Conservation (phyloP, 2,329 filamentous ascomycete genomes). For the Fusarium abutilonis region DNA sequence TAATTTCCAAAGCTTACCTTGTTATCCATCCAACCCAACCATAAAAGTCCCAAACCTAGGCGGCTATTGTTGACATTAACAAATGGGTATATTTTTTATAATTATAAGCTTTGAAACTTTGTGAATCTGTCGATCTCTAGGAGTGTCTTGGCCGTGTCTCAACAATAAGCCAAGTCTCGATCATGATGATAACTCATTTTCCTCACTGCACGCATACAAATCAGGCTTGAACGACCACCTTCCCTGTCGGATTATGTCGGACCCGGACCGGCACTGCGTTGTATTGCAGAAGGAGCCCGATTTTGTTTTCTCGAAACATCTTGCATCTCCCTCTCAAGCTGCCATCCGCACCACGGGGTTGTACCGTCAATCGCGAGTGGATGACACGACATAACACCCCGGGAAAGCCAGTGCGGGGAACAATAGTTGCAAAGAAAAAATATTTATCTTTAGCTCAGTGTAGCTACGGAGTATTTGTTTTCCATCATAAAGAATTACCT, state of each 20-base stretch:
- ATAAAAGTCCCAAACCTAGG: neutral
- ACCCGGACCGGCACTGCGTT: slow-evolving; percentile 32
- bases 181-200: neutral
- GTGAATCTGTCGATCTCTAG: slow-evolving; percentile 14
- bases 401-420: slow-evolving; percentile 33
- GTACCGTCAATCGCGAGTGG: slow-evolving; percentile 43
- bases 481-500: neutral
- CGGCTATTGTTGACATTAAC: neutral
- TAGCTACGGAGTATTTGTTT: too few relatives aligned
- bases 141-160: slow-evolving; percentile 12
- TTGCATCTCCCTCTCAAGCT: slow-evolving; percentile 1
- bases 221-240: slow-evolving; percentile 20
- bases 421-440: neutral
- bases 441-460: too few relatives aligned
- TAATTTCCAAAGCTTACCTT: slow-evolving; percentile 24
- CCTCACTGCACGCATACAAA: slow-evolving; percentile 22
- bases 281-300: neutral
- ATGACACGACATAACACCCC: slow-evolving; percentile 14
- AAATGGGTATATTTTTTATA: too few relatives aligned
- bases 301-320: slow-evolving; percentile 5
- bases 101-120: too few relatives aligned
- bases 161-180: neutral
- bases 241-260: slow-evolving; percentile 38
- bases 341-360: slow-evolving; percentile 38
- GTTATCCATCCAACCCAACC: neutral